Conservation (phyloP, 148 eudicot species). For the Talinum fruticosum region DNA sequence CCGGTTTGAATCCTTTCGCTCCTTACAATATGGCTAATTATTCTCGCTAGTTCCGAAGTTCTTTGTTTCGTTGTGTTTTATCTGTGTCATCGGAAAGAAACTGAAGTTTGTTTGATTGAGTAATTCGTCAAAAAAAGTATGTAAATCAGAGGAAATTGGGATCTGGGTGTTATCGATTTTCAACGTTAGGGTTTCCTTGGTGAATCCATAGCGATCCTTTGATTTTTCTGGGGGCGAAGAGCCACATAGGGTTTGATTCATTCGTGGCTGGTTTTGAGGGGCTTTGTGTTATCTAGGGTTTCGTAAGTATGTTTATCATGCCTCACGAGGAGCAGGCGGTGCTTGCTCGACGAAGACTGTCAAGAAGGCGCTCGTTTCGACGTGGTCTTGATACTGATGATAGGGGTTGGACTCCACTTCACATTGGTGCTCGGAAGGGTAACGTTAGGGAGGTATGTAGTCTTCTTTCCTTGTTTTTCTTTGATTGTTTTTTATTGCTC, state of each 20-base stretch:
- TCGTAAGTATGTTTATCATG: constrained; percentile 28
- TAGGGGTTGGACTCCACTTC: constrained; percentile 83
- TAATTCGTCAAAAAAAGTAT: constrained; percentile 14
- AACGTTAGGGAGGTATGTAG: constrained; percentile 51
- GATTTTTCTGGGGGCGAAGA: constrained; percentile 4
- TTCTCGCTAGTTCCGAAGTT: constrained; percentile 50
- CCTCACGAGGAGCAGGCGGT: constrained; percentile 32
- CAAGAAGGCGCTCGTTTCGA: constrained; percentile 37
- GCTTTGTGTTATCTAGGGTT: constrained; percentile 5
- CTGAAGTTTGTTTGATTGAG: constrained; percentile 3
- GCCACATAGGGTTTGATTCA: constrained; percentile 1
- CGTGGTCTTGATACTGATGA: constrained; percentile 51
- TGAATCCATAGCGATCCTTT: constrained; percentile 11
- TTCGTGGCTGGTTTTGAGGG: constrained; percentile 17
- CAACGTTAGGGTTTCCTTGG: constrained; percentile 14
- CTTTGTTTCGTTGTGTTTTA: neutral
- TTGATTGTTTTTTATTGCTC: neutral
- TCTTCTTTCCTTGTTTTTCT: neutral
- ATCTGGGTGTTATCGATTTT: constrained; percentile 18
- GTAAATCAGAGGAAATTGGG: constrained; percentile 18
- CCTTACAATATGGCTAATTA: constrained; percentile 69
- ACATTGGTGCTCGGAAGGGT: constrained; percentile 66
- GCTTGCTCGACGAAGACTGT: constrained; percentile 31
- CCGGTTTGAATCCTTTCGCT: constrained; percentile 82
- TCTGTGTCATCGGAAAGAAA: neutral